phyloP scores from a whole-genome alignment of 1,139 yeast species.

The Geotrichum cucujoidarum region DNA sequence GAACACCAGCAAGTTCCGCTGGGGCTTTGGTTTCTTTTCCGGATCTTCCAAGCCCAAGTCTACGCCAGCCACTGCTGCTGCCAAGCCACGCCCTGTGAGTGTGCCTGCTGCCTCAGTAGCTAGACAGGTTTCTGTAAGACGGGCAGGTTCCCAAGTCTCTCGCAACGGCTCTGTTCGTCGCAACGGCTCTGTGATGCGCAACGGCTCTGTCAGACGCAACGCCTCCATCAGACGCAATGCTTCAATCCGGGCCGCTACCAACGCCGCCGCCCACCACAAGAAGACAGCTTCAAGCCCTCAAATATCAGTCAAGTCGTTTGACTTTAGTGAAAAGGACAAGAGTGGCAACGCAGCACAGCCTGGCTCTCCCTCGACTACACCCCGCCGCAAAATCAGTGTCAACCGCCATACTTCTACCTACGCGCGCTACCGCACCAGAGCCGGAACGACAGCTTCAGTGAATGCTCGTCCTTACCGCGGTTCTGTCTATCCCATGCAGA shows the following conservation, averaged over 20 bases:
- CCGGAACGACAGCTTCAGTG: background rate
- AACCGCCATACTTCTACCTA: background rate
- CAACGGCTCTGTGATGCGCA: background rate
- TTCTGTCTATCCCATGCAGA: slow-evolving; percentile 18
- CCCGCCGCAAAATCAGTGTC: slow-evolving; percentile 1
- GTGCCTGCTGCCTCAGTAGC: background rate
- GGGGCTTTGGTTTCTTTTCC: slow-evolving; percentile 12
- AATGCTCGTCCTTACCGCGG: slow-evolving; percentile 15
- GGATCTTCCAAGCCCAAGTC: background rate
- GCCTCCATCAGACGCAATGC: background rate
- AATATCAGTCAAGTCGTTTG: slow-evolving; percentile 4
- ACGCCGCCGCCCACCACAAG: background rate
- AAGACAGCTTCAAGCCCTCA: slow-evolving; percentile 4
- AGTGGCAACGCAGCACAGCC: background rate
- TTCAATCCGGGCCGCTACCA: background rate
- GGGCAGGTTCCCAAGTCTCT: background rate
- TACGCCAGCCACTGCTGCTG: background rate
- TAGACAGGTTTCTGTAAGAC: slow-evolving; percentile 1
- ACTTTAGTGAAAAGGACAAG: slow-evolving; percentile 4
- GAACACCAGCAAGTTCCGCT: slow-evolving; percentile 10
- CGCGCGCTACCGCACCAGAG: background rate
- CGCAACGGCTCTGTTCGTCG: slow-evolving; percentile 1
- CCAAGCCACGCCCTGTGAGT: background rate
- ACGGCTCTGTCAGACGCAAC: slow-evolving; percentile 1
- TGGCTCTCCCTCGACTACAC: background rate